Conservation (phyloP, 331 rosid species). For the Ulmus americana region DNA sequence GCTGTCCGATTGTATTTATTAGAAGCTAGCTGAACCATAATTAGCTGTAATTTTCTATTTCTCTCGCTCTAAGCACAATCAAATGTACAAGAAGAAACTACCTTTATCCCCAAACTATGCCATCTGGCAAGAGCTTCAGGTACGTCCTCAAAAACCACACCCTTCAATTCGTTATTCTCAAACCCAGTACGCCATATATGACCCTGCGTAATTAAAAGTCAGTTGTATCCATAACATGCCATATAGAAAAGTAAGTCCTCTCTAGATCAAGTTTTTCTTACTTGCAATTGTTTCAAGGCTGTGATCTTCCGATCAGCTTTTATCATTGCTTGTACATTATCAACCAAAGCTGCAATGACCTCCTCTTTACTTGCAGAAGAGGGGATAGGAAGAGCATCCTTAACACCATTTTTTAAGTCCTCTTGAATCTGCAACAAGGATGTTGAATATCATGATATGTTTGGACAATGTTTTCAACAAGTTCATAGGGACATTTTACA, state of each 20-base stretch:
- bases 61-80: neutral
- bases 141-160: conserved; percentile 77
- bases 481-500: too few relatives aligned
- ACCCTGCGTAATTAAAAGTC: conserved; percentile 55
- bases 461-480: too few relatives aligned
- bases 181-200: conserved; percentile 91
- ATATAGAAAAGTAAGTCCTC: conserved; percentile 2
- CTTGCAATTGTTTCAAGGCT: conserved; percentile 92
- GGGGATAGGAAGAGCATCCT: conserved; percentile 78
- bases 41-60: too few relatives aligned
- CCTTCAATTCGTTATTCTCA: conserved; percentile 72
- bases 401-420: conserved; percentile 69
- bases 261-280: conserved; percentile 25
- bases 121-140: conserved; percentile 86
- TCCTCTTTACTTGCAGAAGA: conserved; percentile 67
- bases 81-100: conserved; percentile 14
- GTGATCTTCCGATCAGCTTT: conserved; percentile 92
- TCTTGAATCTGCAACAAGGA: conserved; percentile 56
- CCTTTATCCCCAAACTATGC: conserved; percentile 78
- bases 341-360: conserved; percentile 72
- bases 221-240: conserved; percentile 19
- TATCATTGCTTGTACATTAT: conserved; percentile 83
- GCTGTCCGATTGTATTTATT: too few relatives aligned
- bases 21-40: too few relatives aligned
- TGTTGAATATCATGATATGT: neutral